Base-by-base conservation (phyloP, 1,139 yeast species). In the Blastobotrys buckinghamii region DNA sequence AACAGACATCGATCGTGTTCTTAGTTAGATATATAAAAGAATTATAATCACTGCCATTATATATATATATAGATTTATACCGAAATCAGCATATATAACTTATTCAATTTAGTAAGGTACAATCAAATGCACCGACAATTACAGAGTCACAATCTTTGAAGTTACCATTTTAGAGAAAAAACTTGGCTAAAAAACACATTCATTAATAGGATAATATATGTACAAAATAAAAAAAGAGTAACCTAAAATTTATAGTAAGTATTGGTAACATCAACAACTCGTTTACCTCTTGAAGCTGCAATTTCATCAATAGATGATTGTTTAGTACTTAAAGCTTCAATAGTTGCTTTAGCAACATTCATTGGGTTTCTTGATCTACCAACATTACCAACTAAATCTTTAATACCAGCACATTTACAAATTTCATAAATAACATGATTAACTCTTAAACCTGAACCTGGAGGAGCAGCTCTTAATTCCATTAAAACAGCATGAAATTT, bases 391-490 rank as follows among this genome's bases (percentile, higher is more conserved):
- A 90, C 80, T 59, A 92, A 74, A 70, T 92, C 99, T 66, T 84
- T 86, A 64, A 92, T 89, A 55, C 99, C 99, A 2, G 94, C 96
- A 54, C 92, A 84, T 64, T 85, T 88, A 68, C 97, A 92, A 53
- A 94, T 81, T 70, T 90, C 97, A 62, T 84, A 88, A 57, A 92
- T 83, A 66, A 84, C 81, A 59, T 88, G 95, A 70, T 90, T 90
- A 45, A 90, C 97, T 62, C 97, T 78, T 53, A 92, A 76, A 32
- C 99, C 99, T 57, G 87, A 86, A 58, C 97, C 97, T 2, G 95
- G 83, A 36, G 96, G 95, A 1, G 96, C 92, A 3, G 96, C 81
- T 62, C 90, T 79, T 58, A 92, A 72, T 60, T 82, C 81, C 58
- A 92, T 74, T 60, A 83, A 79, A 46, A 90, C 94, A 32, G 97